Evolutionary conservation across 495 filamentous ascomycete genomes (phyloP).

Genomic region (Patellaria atrata): DNA sequence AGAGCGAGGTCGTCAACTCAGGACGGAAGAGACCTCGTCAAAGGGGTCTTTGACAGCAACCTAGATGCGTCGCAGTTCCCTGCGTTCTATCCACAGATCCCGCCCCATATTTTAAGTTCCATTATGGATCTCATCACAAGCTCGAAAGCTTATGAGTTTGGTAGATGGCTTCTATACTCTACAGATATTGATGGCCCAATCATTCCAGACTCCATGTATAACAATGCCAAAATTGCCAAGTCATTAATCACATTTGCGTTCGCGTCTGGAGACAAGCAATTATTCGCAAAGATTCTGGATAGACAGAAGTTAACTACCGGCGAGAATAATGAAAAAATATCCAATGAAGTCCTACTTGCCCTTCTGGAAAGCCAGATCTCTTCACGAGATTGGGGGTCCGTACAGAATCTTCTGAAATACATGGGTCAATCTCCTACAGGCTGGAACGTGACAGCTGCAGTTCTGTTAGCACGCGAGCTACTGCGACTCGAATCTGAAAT

Average conservation of each 20-base stretch:
- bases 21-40: conserved; percentile 17
- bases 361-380: conserved; percentile 37
- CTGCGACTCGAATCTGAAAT: too few relatives aligned
- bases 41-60: conserved; percentile 2
- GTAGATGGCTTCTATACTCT: conserved; percentile 40
- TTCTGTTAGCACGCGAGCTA: too few relatives aligned
- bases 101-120: conserved; percentile 32
- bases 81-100: conserved; percentile 31
- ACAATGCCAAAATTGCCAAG: conserved; percentile 35
- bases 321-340: conserved; percentile 4
- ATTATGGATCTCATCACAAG: conserved; percentile 40
- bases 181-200: conserved; percentile 42
- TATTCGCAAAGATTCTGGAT: conserved; percentile 33
- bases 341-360: conserved; percentile 33
- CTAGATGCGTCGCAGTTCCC: conserved; percentile 18
- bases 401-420: conserved; percentile 31
- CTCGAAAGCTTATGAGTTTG: conserved; percentile 34
- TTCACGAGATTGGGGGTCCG: conserved; percentile 34
- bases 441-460: too few relatives aligned
- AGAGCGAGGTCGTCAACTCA: too few relatives aligned
- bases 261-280: conserved; percentile 33
- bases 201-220: conserved; percentile 35
- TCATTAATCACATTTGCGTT: conserved; percentile 44
- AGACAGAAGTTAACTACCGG: not conserved
- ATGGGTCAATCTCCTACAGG: too few relatives aligned